phyloP scores from a whole-genome alignment of 768 basidiomycete genomes.

The Lactarius hengduanensis region DNA sequence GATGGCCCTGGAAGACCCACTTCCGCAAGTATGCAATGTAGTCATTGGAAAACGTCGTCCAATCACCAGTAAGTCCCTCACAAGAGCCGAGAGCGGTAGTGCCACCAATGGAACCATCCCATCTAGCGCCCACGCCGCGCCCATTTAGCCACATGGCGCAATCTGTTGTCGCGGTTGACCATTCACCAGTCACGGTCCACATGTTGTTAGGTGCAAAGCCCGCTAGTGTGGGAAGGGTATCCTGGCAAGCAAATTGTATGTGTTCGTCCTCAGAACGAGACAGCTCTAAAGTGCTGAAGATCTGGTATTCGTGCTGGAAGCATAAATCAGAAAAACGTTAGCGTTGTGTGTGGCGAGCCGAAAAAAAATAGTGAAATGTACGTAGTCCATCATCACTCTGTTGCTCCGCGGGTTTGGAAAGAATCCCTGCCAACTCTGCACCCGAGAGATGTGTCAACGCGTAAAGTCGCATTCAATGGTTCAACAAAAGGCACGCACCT shows the following conservation, averaged over 20 bases:
- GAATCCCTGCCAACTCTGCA: conserved; percentile 59
- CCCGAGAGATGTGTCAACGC: conserved; percentile 7
- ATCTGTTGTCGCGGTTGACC: conserved; percentile 71
- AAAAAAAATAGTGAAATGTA: conserved; percentile 33
- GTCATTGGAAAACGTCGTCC: conserved; percentile 52
- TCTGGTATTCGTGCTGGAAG: conserved; percentile 66
- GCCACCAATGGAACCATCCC: conserved; percentile 58
- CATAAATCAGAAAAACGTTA: conserved; percentile 1
- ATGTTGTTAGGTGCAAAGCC: conserved; percentile 53
- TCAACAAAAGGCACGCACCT: conserved; percentile 36
- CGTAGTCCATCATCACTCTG: conserved; percentile 66
- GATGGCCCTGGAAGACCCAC: conserved; percentile 39
- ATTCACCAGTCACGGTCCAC: conserved; percentile 80
- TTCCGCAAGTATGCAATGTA: conserved; percentile 64
- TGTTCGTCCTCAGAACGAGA: conserved; percentile 55
- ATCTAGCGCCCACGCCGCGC: conserved; percentile 63
- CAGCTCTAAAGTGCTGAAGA: conserved; percentile 61
- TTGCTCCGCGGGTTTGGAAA: conserved; percentile 51
- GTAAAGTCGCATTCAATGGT: not conserved
- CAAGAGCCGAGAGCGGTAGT: conserved; percentile 60
- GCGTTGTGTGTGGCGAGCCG: too few relatives aligned
- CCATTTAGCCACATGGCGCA: conserved; percentile 83
- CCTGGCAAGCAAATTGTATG: conserved; percentile 58
- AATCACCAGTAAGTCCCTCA: conserved; percentile 58
- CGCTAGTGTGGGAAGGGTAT: conserved; percentile 43